These are phyloP conservation scores for Acanthamoeba culbertsoni DNA, from an alignment of 208 protist genomes.

Conservation along the genomic window DNA sequence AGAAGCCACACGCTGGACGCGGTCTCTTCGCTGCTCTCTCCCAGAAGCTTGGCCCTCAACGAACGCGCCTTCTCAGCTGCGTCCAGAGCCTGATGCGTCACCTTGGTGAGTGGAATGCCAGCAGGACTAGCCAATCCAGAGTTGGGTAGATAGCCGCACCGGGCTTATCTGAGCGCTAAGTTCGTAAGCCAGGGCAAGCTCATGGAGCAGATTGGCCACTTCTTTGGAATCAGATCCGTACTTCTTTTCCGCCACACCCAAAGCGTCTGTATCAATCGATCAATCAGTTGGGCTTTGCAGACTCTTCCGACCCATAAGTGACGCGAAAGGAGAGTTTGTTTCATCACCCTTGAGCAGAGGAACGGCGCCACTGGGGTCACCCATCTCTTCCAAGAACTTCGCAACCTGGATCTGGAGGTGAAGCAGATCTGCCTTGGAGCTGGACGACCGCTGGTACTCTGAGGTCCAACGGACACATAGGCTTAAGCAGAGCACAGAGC, in stretches of 20 bases:
- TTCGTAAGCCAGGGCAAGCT: neutral
- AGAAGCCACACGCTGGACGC: conserved; percentile 1
- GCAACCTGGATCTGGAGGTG: neutral
- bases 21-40: neutral
- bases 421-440: neutral
- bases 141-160: neutral
- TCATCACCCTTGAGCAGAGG: neutral
- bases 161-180: neutral
- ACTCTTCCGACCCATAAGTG: too few species aligned
- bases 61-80: neutral
- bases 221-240: neutral
- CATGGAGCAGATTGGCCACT: neutral
- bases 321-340: too few species aligned
- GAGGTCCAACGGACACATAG: neutral
- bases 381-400: conserved; percentile 4
- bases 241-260: neutral
- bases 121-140: neutral
- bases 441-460: neutral
- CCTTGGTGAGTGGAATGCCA: neutral
- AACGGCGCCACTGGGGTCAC: conserved; percentile 1
- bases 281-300: too few species aligned
- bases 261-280: neutral
- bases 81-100: neutral
- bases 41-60: neutral
- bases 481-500: neutral